Conservation (phyloP, 1,284 basidiomycete genomes). For the Ustilago xerochloae region DNA sequence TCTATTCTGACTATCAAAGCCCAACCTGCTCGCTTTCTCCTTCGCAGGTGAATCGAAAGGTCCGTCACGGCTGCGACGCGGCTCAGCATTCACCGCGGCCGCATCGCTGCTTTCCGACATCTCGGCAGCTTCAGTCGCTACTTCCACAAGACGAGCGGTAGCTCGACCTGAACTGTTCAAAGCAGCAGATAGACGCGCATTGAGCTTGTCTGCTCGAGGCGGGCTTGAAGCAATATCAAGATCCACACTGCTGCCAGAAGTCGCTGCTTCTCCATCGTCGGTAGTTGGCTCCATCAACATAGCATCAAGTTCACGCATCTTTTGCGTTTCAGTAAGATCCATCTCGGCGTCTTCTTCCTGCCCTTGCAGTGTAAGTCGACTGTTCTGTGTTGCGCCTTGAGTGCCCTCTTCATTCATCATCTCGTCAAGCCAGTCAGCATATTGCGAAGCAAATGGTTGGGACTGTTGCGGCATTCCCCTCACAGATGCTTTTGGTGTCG, state of each 20-base stretch:
- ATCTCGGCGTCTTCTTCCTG: background rate
- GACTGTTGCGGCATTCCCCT: constrained; percentile 8
- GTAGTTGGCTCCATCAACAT: constrained; percentile 19
- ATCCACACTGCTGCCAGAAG: constrained; percentile 16
- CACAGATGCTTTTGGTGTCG: constrained; percentile 21
- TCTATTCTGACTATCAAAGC: constrained; percentile 45
- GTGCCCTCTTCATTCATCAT: constrained; percentile 30
- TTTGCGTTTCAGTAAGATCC: constrained; percentile 32
- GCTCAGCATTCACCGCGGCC: background rate
- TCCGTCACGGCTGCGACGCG: constrained; percentile 16
- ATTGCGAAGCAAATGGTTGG: constrained; percentile 45
- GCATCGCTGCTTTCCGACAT: constrained; percentile 29
- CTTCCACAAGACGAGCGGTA: background rate
- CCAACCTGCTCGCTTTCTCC: constrained; percentile 35
- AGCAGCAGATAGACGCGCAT: constrained; percentile 23
- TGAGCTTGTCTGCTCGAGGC: constrained; percentile 14
- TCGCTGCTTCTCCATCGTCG: background rate
- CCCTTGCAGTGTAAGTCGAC: background rate
- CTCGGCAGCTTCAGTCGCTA: background rate
- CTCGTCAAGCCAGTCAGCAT: constrained; percentile 34
- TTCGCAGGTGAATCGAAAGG: constrained; percentile 39
- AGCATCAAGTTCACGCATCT: constrained; percentile 24
- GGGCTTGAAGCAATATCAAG: constrained; percentile 40
- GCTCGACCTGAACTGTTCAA: constrained; percentile 23
- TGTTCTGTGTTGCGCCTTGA: constrained; percentile 1